Base-by-base conservation (phyloP, 148 eudicot genomes). In the Chenopodium formosanum region DNA sequence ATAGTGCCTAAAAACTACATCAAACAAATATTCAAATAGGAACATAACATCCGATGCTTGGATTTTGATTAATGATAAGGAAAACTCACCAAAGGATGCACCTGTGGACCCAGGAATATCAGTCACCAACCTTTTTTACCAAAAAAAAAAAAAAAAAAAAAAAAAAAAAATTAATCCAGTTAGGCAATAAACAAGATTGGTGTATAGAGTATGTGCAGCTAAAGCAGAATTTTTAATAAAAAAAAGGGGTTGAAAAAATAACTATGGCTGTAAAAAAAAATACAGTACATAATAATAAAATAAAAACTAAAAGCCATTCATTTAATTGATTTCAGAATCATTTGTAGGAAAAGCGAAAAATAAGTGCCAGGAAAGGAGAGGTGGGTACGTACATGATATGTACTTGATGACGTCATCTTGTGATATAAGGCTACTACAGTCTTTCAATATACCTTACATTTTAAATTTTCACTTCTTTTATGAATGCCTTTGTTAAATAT, bases 91-190 rank as follows among this genome's bases (percentile, higher is more conserved):
- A 76, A 89, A 92, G 80, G 82, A 70, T 37, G 82, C 84, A 29
- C 80, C 90, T 9, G 94, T 91, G 58, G 91, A 89, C 80, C 84
- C 96, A 19, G 96, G 96, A 78, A 92, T 92, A 87, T 92, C 84
- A 77, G 81, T 84, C 78, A 84, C 86, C 86, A 84, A 52, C 86
- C 86, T 84, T 48, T 69, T 19, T 19, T 68, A 1, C 17, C 40
- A 65, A 70, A 52, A 27, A 66, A 80, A 62, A 77, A 48, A 77
- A 65, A 37, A 34, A 34, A 34, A 34, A 34, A 34, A 23, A 23
- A 23, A 23, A 23, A 23, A 23, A 1, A 31, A 31, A n/a, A n/a
- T 14, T 70, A 37, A 79, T 71, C 20, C 1, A 79, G 16, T 79
- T 40, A 83, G 60, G 1, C 12, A 34, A 32, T 47, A 52, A 17